A percentile compares a stretch with the other conserved stretches of the same genome.
Evolutionary conservation across 805 yeast species (phyloP).

Genomic region (Starmera quercuum): DNA sequence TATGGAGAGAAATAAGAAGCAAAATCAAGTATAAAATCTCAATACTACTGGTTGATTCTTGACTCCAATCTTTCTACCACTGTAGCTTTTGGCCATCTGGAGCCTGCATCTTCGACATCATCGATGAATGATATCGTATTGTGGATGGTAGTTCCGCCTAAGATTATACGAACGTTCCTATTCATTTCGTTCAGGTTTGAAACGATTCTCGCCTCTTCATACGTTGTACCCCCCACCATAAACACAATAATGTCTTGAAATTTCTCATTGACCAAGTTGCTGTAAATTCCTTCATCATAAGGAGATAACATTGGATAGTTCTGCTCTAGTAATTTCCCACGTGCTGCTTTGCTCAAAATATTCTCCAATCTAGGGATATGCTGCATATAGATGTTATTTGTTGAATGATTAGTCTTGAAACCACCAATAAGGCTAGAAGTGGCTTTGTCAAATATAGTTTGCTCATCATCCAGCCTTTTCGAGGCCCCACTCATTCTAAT

Average conservation of each 20-base stretch:
- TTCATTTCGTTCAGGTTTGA: conserved; percentile 54
- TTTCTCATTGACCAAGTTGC: conserved; percentile 21
- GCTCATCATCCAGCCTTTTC: conserved; percentile 32
- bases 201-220: conserved; percentile 82
- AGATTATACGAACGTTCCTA: conserved; percentile 53
- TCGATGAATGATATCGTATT: conserved; percentile 32
- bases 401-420: conserved; percentile 28
- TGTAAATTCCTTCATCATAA: conserved; percentile 10
- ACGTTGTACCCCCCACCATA: conserved; percentile 84
- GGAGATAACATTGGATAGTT: conserved; percentile 39
- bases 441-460: conserved; percentile 20
- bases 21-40: not conserved
- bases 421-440: conserved; percentile 24
- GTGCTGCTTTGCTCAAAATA: conserved; percentile 25
- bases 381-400: conserved; percentile 82
- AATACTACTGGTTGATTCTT: conserved; percentile 1
- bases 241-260: conserved; percentile 66
- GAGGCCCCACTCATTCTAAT: conserved; percentile 35
- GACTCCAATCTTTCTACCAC: conserved; percentile 7
- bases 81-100: conserved; percentile 25
- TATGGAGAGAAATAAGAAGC: conserved; percentile 12
- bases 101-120: conserved; percentile 28
- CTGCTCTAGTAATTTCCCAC: conserved; percentile 25
- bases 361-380: conserved; percentile 67
- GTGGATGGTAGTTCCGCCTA: conserved; percentile 73